Conservation (phyloP, 129 eudicot genomes). For the Artemisia annua region DNA sequence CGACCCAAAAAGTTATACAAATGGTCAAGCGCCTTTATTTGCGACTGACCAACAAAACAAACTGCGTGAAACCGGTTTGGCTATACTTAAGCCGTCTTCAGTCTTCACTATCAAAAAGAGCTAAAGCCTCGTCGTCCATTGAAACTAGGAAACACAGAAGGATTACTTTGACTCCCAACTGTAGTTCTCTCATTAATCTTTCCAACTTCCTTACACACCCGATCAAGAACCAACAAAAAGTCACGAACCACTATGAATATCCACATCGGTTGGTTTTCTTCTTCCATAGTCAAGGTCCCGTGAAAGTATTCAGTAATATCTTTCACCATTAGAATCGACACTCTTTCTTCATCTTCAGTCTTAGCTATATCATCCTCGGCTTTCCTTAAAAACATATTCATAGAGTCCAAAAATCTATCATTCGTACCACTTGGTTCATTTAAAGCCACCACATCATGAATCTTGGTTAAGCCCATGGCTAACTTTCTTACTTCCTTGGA, state of each 20-base stretch:
- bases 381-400: conserved; percentile 55
- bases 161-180: conserved; percentile 44
- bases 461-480: conserved; percentile 46
- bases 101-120: conserved; percentile 45
- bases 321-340: conserved; percentile 54
- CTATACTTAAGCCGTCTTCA: conserved; percentile 35
- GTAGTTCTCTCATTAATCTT: conserved; percentile 68
- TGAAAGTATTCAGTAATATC: conserved; percentile 72
- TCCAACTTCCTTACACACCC: conserved; percentile 81
- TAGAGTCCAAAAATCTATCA: conserved; percentile 35
- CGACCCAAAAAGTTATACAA: conserved; percentile 8
- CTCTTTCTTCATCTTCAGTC: conserved; percentile 47
- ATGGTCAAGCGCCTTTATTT: not conserved
- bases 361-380: conserved; percentile 40
- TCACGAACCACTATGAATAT: conserved; percentile 81
- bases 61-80: not conserved
- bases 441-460: conserved; percentile 45
- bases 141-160: conserved; percentile 45
- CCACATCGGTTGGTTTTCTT: conserved; percentile 58
- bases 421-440: conserved; percentile 36
- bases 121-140: conserved; percentile 30
- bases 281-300: conserved; percentile 57
- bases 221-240: conserved; percentile 63
- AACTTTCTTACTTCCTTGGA: conserved; percentile 47
- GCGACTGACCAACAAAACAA: conserved; percentile 11